Evolutionary conservation across 352 stramenopile genomes (phyloP).

Genomic region (Phytopythium ostracodes): DNA sequence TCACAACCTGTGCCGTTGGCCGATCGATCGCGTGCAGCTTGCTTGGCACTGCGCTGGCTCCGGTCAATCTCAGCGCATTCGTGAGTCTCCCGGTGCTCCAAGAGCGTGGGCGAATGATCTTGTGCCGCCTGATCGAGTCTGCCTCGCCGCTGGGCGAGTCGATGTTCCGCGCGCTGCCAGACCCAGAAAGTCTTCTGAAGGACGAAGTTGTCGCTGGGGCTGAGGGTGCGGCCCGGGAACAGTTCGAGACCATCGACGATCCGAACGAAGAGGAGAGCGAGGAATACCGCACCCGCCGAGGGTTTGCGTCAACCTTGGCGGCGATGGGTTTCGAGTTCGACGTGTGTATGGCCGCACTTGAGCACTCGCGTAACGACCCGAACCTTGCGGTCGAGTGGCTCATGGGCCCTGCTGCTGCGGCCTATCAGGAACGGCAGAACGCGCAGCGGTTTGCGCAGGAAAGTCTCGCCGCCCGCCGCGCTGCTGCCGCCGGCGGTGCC

Average conservation of each 20-base stretch:
- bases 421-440: slow-evolving; percentile 72
- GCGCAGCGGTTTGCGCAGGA: slow-evolving; percentile 44
- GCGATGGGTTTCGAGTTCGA: slow-evolving; percentile 89
- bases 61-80: slow-evolving; percentile 65
- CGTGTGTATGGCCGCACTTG: slow-evolving; percentile 78
- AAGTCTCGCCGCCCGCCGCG: slow-evolving; percentile 29
- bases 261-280: slow-evolving; percentile 73
- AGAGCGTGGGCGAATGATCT: slow-evolving; percentile 79
- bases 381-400: slow-evolving; percentile 86
- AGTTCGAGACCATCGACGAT: slow-evolving; percentile 38
- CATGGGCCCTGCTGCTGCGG: slow-evolving; percentile 67
- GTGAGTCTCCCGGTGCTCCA: slow-evolving; percentile 73
- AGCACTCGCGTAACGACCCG: slow-evolving; percentile 77
- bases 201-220: background rate
- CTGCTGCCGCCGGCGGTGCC: slow-evolving; percentile 10
- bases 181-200: slow-evolving; percentile 37
- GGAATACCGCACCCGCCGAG: slow-evolving; percentile 61
- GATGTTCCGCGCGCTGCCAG: slow-evolving; percentile 71
- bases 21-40: slow-evolving; percentile 45
- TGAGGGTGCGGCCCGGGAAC: background rate
- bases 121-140: slow-evolving; percentile 80
- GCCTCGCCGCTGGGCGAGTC: slow-evolving; percentile 68
- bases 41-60: slow-evolving; percentile 54
- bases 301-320: slow-evolving; percentile 77
- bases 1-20: slow-evolving; percentile 34